Conservation (phyloP, 306 rosid species). For the Acmispon strigosus region DNA sequence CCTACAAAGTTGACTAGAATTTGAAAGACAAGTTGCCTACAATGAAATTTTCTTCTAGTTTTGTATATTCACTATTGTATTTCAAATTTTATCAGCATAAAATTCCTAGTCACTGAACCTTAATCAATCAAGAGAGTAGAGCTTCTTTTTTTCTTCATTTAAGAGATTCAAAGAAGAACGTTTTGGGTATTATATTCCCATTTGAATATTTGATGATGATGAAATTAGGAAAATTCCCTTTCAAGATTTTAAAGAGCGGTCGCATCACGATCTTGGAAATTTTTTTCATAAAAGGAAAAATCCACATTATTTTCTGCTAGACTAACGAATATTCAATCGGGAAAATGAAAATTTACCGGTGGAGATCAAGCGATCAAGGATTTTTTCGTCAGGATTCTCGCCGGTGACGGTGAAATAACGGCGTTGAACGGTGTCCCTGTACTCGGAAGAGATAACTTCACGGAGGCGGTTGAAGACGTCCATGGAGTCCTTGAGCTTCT, state of each 20-base stretch:
- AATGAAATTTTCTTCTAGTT: too few relatives aligned
- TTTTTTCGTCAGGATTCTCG: conserved; percentile 91
- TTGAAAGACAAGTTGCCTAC: not conserved
- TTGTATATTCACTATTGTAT: not conserved
- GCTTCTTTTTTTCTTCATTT: too few relatives aligned
- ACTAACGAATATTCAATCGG: not conserved
- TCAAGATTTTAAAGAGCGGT: too few relatives aligned
- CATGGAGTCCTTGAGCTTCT: conserved; percentile 87
- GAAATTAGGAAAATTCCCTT: too few relatives aligned
- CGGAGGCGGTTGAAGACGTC: conserved; percentile 61
- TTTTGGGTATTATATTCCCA: not conserved
- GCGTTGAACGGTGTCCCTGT: conserved; percentile 88
- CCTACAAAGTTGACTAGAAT: not conserved
- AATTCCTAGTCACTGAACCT: too few relatives aligned
- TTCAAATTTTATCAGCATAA: not conserved
- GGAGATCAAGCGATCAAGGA: conserved; percentile 74
- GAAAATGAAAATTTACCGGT: conserved; percentile 44
- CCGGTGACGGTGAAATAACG: conserved; percentile 92
- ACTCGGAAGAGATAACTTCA: conserved; percentile 66
- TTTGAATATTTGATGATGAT: not conserved
- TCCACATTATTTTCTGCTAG: too few relatives aligned
- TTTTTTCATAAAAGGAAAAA: too few relatives aligned
- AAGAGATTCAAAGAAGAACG: too few relatives aligned
- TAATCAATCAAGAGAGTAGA: too few relatives aligned
- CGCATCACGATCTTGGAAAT: too few relatives aligned